Base-by-base conservation (phyloP, 306 rosid species). In the Malus sieversii region DNA sequence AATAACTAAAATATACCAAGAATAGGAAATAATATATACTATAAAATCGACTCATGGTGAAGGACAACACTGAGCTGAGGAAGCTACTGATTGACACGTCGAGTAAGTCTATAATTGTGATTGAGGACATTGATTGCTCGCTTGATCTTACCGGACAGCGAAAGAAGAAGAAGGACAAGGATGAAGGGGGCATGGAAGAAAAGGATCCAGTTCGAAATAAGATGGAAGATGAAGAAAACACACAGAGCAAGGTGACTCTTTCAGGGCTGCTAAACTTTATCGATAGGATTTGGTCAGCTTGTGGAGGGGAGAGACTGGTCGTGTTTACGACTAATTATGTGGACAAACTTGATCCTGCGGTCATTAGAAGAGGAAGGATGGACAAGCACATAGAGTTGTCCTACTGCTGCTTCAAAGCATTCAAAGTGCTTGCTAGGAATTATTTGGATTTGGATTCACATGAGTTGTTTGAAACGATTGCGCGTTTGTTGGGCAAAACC, bases 221-320 rank as follows among this genome's bases (percentile, higher is more conserved):
- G 75, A 64, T 4, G 22, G 81, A 72, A 20, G 80, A 79, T 15
- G 88, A 87, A 58, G 75, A 78, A 0, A 73, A 4, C 10, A 78
- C 78, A 52, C 33, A 63, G 1, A 84, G 86, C 3, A 79, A 86
- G 71, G 96, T 92, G 0, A 90, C 96, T 14, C 77, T 90, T 1
- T 92, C 97, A 0, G 96, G 92, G 55, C 74, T 88, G 20, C 57
- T 90, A 82, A 88, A 88, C 71, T 85, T 86, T 33, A 83, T 90
- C 3, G 92, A 92, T 82, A 96, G 97, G 63, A 84, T 90, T 66
- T 88, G 97, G 97, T 90, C 96, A 5, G 88, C 97, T 6, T 86
- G 94, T 73, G 94, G 92, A 4, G 88, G 91, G 12, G 94, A 92
- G 63, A 83, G 89, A 65, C 73, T 87, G 35, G 82, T 88, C 5